Conservation (phyloP, 139 green algal genomes). For the Tetratostichococcus sp. region DNA sequence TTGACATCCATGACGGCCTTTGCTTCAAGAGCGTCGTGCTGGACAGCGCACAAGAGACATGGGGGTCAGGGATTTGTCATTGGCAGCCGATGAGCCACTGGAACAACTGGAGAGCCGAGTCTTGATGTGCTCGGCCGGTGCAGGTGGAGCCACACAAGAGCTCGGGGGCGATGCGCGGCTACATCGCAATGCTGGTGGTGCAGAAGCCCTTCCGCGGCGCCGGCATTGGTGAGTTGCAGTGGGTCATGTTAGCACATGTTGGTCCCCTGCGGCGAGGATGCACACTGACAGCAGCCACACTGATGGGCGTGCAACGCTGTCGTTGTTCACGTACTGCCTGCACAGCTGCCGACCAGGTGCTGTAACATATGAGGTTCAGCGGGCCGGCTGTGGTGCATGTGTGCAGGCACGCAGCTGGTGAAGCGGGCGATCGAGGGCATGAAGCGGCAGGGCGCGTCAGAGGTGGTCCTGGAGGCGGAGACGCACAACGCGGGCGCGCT, state of each 20-base stretch:
- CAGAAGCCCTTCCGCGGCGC: constrained; percentile 73
- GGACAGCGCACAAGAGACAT: no score
- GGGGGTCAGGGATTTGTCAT: no score
- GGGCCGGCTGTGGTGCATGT: no score
- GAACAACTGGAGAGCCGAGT: no score
- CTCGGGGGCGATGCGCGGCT: constrained; percentile 68
- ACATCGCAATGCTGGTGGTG: constrained; percentile 98
- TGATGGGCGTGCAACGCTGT: no score
- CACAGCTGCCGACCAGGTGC: no score
- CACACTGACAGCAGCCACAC: no score
- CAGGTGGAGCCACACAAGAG: neutral
- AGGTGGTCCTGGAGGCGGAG: constrained; percentile 96
- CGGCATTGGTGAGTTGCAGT: constrained; percentile 63
- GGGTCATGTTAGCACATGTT: neutral
- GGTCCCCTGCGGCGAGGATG: no score
- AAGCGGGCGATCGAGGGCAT: constrained; percentile 65
- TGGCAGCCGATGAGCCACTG: no score
- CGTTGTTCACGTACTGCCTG: neutral
- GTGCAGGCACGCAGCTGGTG: constrained; percentile 76
- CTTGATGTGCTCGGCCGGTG: neutral
- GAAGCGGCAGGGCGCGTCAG: constrained; percentile 53
- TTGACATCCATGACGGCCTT: no score
- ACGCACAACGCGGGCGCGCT: constrained; percentile 89
- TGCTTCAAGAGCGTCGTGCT: no score
- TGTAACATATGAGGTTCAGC: no score